Evolutionary conservation across 257 asterid species (phyloP).

Genomic region (Nicotiana otophora): DNA sequence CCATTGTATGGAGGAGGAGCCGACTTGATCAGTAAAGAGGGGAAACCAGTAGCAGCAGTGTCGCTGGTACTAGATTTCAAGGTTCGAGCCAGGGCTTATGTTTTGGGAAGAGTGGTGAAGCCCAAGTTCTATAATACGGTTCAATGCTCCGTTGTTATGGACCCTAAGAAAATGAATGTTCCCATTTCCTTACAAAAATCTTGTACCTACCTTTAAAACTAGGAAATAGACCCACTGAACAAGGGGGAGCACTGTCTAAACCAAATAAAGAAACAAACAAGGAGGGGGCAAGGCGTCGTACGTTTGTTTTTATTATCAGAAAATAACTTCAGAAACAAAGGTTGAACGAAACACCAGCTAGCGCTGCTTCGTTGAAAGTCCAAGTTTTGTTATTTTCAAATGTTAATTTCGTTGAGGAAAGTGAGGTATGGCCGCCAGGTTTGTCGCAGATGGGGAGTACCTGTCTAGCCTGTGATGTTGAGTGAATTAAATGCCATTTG

Average conservation of each 20-base stretch:
- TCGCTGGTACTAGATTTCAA: slow-evolving; percentile 47
- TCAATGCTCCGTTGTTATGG: slow-evolving; percentile 49
- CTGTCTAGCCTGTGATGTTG: background rate
- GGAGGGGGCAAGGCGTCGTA: background rate
- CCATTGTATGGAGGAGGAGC: slow-evolving; percentile 91
- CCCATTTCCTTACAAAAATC: slow-evolving; percentile 42
- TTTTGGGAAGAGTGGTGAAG: slow-evolving; percentile 73
- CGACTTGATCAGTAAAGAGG: slow-evolving; percentile 43
- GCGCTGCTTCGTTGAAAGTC: background rate
- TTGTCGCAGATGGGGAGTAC: background rate
- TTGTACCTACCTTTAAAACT: slow-evolving; percentile 44
- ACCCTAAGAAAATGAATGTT: slow-evolving; percentile 62
- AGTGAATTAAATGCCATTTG: background rate
- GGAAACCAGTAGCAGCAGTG: slow-evolving; percentile 54
- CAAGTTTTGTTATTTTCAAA: background rate
- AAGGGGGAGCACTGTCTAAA: background rate
- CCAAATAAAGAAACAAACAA: background rate
- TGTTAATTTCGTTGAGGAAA: background rate
- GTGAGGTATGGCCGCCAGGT: background rate
- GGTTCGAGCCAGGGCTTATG: slow-evolving; percentile 71
- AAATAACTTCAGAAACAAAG: background rate
- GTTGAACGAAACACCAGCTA: background rate
- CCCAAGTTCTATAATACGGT: slow-evolving; percentile 58
- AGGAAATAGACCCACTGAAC: background rate
- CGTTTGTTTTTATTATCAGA: background rate